Evolutionary conservation across 352 stramenopile genomes (phyloP), one percentile per base, ranked within the genome.

Genomic region (Blastocystis sp.): DNA sequence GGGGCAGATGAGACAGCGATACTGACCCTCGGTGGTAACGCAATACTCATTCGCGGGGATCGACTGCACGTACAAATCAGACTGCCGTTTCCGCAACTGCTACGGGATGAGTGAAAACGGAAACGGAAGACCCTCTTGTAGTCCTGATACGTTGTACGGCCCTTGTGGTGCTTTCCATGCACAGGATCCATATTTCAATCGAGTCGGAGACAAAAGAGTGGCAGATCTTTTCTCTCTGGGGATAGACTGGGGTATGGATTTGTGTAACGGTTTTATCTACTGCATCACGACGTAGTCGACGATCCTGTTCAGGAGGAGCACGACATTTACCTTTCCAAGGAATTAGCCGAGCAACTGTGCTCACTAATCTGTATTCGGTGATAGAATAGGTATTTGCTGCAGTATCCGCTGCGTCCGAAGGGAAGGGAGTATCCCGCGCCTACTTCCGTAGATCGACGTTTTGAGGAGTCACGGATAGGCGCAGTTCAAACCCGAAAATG

Each of bases 321-420:
- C 67, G 79, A 89, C 45, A 80, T 89, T 37, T 89, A 89, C 67
- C 79, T 89, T 41, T 67, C 63, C 10, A 77, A 89, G 50, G 79
- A 89, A 45, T 55, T 89, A 62, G 63, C 63, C n/a, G 79, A 89
- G 24, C 63, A 80, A 61, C 31, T 89, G 67, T 89, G 33, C 16
- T 45, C n/a, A 21, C 19, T 50, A 19, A 51, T 12, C 10, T 26
- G 16, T 12, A 35, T 19, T 85, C 0, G 29, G 45, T 69, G 24
- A 69, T 67, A 24, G 1, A n/a, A 2, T 69, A 85, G 74, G 55
- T 85, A 89, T 50, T 77, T 89, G 21, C 67, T 89, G n/a, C 79
- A 89, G 21, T 89, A 78, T 89, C 79, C 79, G 0, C 50, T 89
- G 29, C 63, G 79, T 80, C 79, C 79, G 37, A 80, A 66, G 55